Evolutionary conservation across 805 yeast species (phyloP).

Genomic region (Metschnikowia shivogae): DNA sequence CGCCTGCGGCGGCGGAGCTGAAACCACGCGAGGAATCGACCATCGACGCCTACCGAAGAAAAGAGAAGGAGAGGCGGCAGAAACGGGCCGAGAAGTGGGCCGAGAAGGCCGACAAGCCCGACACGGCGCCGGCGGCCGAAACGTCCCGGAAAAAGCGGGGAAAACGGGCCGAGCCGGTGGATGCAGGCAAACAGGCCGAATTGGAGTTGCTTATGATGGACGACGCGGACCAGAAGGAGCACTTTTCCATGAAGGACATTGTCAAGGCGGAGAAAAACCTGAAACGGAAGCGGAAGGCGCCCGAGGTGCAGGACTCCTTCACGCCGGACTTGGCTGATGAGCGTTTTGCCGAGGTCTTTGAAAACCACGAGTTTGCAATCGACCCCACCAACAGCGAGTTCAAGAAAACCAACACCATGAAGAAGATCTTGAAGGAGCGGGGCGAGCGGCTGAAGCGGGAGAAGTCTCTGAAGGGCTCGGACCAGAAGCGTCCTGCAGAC

Average conservation of each 20-base stretch:
- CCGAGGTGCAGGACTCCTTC: constrained; percentile 46
- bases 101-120: constrained; percentile 14
- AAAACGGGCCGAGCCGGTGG: constrained; percentile 6
- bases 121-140: constrained; percentile 11
- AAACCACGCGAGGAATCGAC: constrained; percentile 58
- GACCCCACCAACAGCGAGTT: constrained; percentile 92
- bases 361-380: constrained; percentile 86
- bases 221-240: constrained; percentile 45
- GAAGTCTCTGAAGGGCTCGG: constrained; percentile 6
- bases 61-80: constrained; percentile 89
- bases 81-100: constrained; percentile 75
- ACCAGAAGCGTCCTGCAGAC: constrained; percentile 6
- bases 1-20: constrained; percentile 23
- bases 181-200: constrained; percentile 49
- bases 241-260: constrained; percentile 77
- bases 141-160: constrained; percentile 25
- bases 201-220: constrained; percentile 70
- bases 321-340: constrained; percentile 74
- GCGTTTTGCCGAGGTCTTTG: constrained; percentile 79
- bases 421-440: constrained; percentile 73
- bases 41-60: constrained; percentile 73
- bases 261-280: constrained; percentile 69
- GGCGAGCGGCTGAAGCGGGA: constrained; percentile 41
- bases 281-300: constrained; percentile 45
- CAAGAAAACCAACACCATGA: constrained; percentile 85